A percentile compares a stretch with the other conserved stretches of the same genome.
Evolutionary conservation across 106 monocot species (phyloP).

Genomic region (Phalaenopsis equestris): DNA sequence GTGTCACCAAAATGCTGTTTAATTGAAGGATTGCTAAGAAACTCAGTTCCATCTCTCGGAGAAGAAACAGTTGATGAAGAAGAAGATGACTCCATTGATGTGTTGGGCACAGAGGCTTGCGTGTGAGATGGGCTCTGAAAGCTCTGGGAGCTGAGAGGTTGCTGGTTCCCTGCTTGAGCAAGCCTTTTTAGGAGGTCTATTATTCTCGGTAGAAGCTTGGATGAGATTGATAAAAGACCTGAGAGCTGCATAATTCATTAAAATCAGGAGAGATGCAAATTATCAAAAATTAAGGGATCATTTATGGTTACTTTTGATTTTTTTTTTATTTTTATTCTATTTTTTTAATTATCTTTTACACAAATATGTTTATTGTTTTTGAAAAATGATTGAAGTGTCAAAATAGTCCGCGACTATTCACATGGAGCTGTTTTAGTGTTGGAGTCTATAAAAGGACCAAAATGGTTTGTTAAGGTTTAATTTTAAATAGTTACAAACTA

Average conservation of each 20-base stretch:
- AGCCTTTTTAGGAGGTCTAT: slow-evolving; percentile 47
- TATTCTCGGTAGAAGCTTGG: slow-evolving; percentile 42
- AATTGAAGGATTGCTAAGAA: background rate
- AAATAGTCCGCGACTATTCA: too few species aligned
- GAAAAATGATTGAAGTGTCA: too few species aligned
- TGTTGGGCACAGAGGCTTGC: background rate
- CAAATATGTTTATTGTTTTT: too few species aligned
- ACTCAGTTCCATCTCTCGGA: slow-evolving; percentile 11
- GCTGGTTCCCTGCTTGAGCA: slow-evolving; percentile 24
- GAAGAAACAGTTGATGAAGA: slow-evolving; percentile 31
- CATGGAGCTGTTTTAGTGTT: too few species aligned
- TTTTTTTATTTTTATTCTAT: too few species aligned
- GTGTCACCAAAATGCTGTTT: background rate
- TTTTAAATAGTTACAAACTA: too few species aligned
- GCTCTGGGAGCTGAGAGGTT: slow-evolving; percentile 8
- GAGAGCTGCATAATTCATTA: slow-evolving; percentile 37
- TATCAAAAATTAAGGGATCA: too few species aligned
- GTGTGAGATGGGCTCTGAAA: slow-evolving; percentile 16
- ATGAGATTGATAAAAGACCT: slow-evolving; percentile 41
- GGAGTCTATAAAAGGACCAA: too few species aligned
- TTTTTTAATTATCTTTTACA: too few species aligned
- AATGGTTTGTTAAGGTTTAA: too few species aligned
- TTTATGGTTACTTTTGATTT: too few species aligned
- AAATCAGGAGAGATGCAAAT: too few species aligned
- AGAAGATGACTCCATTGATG: slow-evolving; percentile 6